Conservation (phyloP, 2,329 filamentous ascomycete species). For the Dichotomopilus funicola region DNA sequence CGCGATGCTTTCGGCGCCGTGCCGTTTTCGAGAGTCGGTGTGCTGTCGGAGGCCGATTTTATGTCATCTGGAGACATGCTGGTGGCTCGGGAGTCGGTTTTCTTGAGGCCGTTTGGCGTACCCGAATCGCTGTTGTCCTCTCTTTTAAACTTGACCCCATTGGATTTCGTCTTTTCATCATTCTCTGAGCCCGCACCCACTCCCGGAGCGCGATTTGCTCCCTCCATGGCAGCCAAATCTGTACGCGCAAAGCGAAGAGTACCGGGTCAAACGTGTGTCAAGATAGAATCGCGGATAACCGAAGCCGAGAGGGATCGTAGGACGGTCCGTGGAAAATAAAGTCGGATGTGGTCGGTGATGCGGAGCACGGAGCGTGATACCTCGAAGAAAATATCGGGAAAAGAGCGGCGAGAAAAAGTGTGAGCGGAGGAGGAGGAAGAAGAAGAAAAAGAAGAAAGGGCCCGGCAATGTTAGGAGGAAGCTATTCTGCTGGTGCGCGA, state of each 20-base stretch:
- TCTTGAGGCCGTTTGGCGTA: slow-evolving; percentile 34
- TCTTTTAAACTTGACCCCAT: slow-evolving; percentile 35
- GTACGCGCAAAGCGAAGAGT: not conserved
- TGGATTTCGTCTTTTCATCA: slow-evolving; percentile 33
- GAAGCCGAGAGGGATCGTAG: not conserved
- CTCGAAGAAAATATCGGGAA: too few relatives aligned
- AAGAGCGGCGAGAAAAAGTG: not conserved
- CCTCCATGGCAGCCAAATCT: slow-evolving; percentile 24
- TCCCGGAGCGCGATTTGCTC: slow-evolving; percentile 23
- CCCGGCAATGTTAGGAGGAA: slow-evolving; percentile 9
- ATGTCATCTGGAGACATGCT: slow-evolving; percentile 39
- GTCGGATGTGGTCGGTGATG: slow-evolving; percentile 1
- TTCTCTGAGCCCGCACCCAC: slow-evolving; percentile 32
- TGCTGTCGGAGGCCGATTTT: slow-evolving; percentile 43
- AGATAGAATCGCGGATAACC: too few relatives aligned
- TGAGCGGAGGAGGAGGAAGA: not conserved
- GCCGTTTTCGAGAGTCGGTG: slow-evolving; percentile 40
- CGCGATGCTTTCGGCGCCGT: slow-evolving; percentile 67
- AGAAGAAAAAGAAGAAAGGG: not conserved
- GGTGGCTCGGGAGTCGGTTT: slow-evolving; percentile 34
- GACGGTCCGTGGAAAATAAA: not conserved
- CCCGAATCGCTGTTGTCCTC: slow-evolving; percentile 34
- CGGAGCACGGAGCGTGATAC: slow-evolving; percentile 1
- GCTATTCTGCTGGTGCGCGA: slow-evolving; percentile 21
- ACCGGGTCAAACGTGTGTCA: too few relatives aligned